Evolutionary conservation across 768 basidiomycete genomes (phyloP).

Genomic region (Leucosporidium yakuticum): DNA sequence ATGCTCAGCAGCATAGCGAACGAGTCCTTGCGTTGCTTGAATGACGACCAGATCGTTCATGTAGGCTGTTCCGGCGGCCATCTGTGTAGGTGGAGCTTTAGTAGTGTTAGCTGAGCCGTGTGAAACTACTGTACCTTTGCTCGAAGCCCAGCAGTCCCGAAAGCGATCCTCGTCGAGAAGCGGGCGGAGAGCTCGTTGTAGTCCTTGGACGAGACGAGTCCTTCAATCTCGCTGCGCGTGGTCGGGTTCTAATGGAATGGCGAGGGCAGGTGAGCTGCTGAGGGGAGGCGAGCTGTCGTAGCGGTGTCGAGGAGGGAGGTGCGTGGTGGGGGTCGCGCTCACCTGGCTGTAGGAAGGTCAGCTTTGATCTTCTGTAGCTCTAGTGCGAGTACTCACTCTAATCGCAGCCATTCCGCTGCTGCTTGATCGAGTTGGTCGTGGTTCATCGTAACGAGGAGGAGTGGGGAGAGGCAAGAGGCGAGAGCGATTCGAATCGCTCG

Average conservation of each 20-base stretch:
- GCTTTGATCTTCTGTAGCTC: background rate
- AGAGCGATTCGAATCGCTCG: no score
- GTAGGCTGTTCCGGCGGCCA: slow-evolving; percentile 85
- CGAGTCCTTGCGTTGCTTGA: slow-evolving; percentile 36
- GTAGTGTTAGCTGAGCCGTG: slow-evolving; percentile 36
- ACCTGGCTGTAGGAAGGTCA: background rate
- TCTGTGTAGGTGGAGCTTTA: slow-evolving; percentile 62
- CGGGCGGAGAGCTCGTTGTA: slow-evolving; percentile 35
- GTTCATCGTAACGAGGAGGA: no score
- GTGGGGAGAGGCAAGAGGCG: no score
- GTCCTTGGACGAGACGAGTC: slow-evolving; percentile 25
- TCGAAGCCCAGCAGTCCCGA: slow-evolving; percentile 70
- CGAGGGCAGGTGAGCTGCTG: background rate
- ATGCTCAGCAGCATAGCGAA: slow-evolving; percentile 18
- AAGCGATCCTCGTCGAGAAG: slow-evolving; percentile 58
- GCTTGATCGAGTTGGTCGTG: background rate
- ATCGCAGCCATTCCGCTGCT: background rate
- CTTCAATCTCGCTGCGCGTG: slow-evolving; percentile 39
- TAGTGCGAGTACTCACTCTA: background rate
- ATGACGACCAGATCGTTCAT: slow-evolving; percentile 70
- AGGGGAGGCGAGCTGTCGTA: background rate
- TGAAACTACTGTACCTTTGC: slow-evolving; percentile 4
- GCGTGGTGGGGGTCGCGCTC: background rate
- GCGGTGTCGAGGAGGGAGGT: background rate
- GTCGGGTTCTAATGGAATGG: slow-evolving; percentile 30